Evolutionary conservation across 1,284 basidiomycete genomes (phyloP).

Genomic region (Puccinia triticina): DNA sequence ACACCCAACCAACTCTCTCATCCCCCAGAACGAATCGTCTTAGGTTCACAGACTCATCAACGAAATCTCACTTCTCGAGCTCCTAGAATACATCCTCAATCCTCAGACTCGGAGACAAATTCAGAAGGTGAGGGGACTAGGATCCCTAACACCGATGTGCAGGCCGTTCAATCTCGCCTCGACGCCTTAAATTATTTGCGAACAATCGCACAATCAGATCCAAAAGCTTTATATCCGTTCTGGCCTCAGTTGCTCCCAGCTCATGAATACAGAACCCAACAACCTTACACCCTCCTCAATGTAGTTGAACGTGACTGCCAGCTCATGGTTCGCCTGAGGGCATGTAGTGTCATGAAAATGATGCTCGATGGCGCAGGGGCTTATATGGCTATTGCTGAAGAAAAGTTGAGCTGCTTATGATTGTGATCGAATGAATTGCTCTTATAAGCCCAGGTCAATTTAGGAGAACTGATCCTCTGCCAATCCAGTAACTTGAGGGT

Average conservation of each 20-base stretch:
- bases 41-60: neutral
- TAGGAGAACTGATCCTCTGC: neutral
- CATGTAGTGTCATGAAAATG: slow-evolving; percentile 15
- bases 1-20: neutral
- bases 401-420: slow-evolving; percentile 31
- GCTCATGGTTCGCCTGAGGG: slow-evolving; percentile 43
- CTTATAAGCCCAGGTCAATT: too few species aligned
- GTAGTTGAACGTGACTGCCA: slow-evolving; percentile 45
- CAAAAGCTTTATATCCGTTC: slow-evolving; percentile 49
- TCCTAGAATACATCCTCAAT: neutral
- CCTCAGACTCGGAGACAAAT: slow-evolving; percentile 25
- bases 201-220: slow-evolving; percentile 40
- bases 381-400: slow-evolving; percentile 46
- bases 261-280: slow-evolving; percentile 27
- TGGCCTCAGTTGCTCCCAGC: slow-evolving; percentile 47
- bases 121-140: slow-evolving; percentile 1
- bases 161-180: slow-evolving; percentile 40
- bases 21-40: slow-evolving; percentile 1
- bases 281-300: slow-evolving; percentile 41
- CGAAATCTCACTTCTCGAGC: neutral
- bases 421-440: neutral
- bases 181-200: slow-evolving; percentile 39
- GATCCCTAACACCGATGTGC: neutral
- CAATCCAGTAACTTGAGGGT: slow-evolving; percentile 36
- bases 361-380: slow-evolving; percentile 27